phyloP scores from a whole-genome alignment of 202 grass and related monocot species.

The Dendrocalamus latiflorus region DNA sequence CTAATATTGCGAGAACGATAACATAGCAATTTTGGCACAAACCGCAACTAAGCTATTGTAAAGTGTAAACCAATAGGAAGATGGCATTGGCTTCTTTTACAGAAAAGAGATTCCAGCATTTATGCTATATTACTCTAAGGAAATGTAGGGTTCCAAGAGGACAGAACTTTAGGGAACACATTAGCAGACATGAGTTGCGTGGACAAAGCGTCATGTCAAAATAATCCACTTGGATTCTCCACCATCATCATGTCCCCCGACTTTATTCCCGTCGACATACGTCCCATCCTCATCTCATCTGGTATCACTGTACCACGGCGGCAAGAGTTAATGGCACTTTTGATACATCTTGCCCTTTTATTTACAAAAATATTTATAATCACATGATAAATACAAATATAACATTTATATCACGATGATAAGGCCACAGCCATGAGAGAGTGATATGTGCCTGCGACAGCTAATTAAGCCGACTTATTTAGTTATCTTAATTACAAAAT shows the following conservation, averaged over 20 bases:
- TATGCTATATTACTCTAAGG: neutral
- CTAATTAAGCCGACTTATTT: too few relatives aligned
- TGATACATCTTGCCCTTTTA: too few relatives aligned
- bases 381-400: too few relatives aligned
- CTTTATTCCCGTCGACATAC: constrained; percentile 51
- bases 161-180: constrained; percentile 43
- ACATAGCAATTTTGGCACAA: neutral
- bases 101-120: neutral
- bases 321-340: neutral
- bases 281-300: constrained; percentile 28
- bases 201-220: constrained; percentile 72
- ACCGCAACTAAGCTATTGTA: neutral
- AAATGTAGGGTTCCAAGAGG: neutral
- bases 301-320: constrained; percentile 1
- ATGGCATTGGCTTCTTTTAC: neutral
- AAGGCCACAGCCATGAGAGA: too few relatives aligned
- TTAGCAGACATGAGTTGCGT: constrained; percentile 36
- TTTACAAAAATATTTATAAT: too few relatives aligned
- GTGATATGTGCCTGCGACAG: too few relatives aligned
- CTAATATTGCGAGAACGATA: neutral
- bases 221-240: constrained; percentile 62
- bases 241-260: constrained; percentile 49
- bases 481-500: too few relatives aligned
- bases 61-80: neutral
- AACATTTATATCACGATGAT: too few relatives aligned